Base-by-base conservation (phyloP, 805 yeast genomes). In the Zygotorulaspora chibaensis region DNA sequence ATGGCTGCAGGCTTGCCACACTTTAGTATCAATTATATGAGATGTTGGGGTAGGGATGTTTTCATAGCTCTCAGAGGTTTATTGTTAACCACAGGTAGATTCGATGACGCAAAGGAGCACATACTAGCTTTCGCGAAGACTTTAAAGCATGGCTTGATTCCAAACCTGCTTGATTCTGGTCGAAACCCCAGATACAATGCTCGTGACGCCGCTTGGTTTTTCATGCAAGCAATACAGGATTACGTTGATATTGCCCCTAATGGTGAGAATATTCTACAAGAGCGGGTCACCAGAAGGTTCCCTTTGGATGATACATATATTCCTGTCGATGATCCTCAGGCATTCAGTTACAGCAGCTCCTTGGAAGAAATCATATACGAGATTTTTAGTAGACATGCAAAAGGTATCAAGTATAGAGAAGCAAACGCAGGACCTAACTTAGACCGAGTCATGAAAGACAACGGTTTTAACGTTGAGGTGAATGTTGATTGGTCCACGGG, bases 31-130 rank as follows among this genome's bases (percentile, higher is more conserved):
- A 88, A 84, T 53, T 90, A 85, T 65, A 89, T 91, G 96, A 76
- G 99, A 65, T 88, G 96, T 63, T 91, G 99, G 99, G 99, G 99
- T 17, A 77, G 99, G 61, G 99, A 91, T 66, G 95, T 89, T 0
- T 93, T 93, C 62, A 84, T 91, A 38, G 77, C 96, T 0, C 73
- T 85, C 35, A 73, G 96, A 50, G 99, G 99, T 0, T 71, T 91
- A 40, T 67, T 89, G 45, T 68, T 89, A 18, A 82, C 85, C 1
- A 77, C 96, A 0, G 90, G 84, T 9, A 73, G 98, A 45, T 80
- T 63, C 59, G 87, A 84, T 0, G 88, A 82, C 37, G 97, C 97
- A 1, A 83, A 76, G 57, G 62, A 68, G 33, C 99, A 91, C 62
- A 87, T 91, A 49, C 67, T 90, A 38, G 85, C 84, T 8, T 91